Conservation (phyloP, 345 rosid species). For the Eucalyptus regnans region DNA sequence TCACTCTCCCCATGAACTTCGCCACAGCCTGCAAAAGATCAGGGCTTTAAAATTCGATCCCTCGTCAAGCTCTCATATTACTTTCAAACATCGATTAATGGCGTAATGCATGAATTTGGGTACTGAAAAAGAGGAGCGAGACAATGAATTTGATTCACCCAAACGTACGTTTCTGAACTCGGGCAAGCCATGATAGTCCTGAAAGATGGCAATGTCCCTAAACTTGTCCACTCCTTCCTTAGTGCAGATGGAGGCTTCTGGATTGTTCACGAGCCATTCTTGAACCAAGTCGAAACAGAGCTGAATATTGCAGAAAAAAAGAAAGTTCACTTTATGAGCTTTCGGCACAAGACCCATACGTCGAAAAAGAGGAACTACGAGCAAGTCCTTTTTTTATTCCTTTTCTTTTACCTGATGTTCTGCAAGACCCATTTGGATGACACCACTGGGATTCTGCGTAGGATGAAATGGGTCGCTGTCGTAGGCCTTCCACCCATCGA, state of each 20-base stretch:
- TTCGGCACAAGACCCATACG: too few relatives aligned
- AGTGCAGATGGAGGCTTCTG: slow-evolving; percentile 69
- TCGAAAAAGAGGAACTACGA: too few relatives aligned
- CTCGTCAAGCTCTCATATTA: not conserved
- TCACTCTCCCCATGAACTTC: slow-evolving; percentile 76
- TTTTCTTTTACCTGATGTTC: too few relatives aligned
- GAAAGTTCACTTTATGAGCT: too few relatives aligned
- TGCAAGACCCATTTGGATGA: too few relatives aligned
- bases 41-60: not conserved
- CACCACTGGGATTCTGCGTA: too few relatives aligned
- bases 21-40: slow-evolving; percentile 59
- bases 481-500: too few relatives aligned
- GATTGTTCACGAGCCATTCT: slow-evolving; percentile 62
- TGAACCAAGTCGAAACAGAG: slow-evolving; percentile 63
- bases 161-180: slow-evolving; percentile 65
- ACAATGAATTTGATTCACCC: not conserved
- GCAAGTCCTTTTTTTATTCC: too few relatives aligned
- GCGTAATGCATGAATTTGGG: not conserved
- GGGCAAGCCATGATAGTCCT: slow-evolving; percentile 81
- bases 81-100: not conserved
- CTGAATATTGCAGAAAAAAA: slow-evolving; percentile 2
- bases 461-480: too few relatives aligned
- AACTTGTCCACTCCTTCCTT: slow-evolving; percentile 40
- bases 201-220: slow-evolving; percentile 58
- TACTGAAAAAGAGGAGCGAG: not conserved